Percentiles rank a stretch among this genome's conserved stretches.
phyloP scores from a whole-genome alignment of 768 basidiomycete genomes.

The Suillus lakei region DNA sequence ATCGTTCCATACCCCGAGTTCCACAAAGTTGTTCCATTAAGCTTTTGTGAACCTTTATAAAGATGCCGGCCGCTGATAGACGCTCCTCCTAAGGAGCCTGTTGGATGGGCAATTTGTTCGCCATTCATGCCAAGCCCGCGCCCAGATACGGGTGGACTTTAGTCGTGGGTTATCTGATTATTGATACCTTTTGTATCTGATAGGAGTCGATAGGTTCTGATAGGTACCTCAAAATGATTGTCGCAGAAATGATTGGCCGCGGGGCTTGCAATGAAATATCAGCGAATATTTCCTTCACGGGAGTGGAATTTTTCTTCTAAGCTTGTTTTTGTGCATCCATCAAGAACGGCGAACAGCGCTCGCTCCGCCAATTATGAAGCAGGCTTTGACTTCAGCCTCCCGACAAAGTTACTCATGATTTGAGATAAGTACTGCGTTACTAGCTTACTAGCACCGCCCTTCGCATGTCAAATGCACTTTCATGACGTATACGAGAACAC shows the following conservation, averaged over 20 bases:
- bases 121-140: neutral
- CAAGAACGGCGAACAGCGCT: neutral
- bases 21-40: neutral
- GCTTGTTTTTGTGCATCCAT: no score
- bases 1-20: neutral
- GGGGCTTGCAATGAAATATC: neutral
- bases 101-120: neutral
- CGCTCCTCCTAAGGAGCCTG: neutral
- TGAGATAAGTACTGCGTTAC: neutral
- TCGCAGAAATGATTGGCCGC: neutral
- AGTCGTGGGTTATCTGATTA: neutral
- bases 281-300: neutral
- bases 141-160: neutral
- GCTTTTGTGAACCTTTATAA: neutral
- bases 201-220: neutral
- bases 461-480: neutral
- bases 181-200: neutral
- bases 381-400: neutral
- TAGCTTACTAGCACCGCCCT: neutral
- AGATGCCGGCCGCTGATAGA: neutral
- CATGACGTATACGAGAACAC: neutral
- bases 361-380: neutral
- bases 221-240: neutral
- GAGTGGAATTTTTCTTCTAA: neutral
- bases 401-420: neutral